Base-by-base conservation (phyloP, 768 basidiomycete species). In the Hygrophorus pudorinus region DNA sequence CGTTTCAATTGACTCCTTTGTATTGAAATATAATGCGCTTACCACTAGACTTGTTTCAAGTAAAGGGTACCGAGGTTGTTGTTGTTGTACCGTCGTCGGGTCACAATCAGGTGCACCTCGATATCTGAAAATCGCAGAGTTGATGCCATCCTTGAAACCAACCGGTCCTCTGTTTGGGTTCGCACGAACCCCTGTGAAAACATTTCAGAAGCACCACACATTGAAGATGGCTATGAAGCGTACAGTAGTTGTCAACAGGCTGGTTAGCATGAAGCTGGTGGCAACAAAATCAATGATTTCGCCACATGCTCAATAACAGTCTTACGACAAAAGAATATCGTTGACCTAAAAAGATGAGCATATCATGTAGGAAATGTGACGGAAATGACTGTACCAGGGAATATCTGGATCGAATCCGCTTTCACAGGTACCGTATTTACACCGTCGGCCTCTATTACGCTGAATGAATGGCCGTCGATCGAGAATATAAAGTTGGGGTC, bases 81-180 rank as follows among this genome's bases (percentile, higher is more conserved):
- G n/a, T 1, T 43, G 48, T 7, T 56, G 46, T 3, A 40, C 48
- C 0, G 59, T 60, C 1, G 53, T 58, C 0, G 76, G 75, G 30
- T 75, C 63, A 0, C 42, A 48, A 9, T 32, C 38, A 1, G 60
- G 48, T 0, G 71, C 73, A 13, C 72, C 72, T 9, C 32, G 46
- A 53, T 78, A 78, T 10, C 71, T 66, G 6, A 77, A 57, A 37
- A 78, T 75, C 1, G 73, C 79, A 9, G 71, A 75, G 54, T 75
- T 79, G 18, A 72, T 49, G 14, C 75, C 75, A 13, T 61, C 64
- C 0, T 34, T 30, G 27, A 64, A 65, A 1, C 63, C 60, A 31
- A 47, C 50, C 9, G 53, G 56, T 1, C 59, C 58, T 10, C 44
- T 40, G 24, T 53, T 55, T 4, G 66, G 61, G 38, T 54, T 33